Percentiles rank a stretch among this genome's conserved stretches.
phyloP scores from a whole-genome alignment of 2,329 filamentous ascomycete species.

The Fusarium continuum region DNA sequence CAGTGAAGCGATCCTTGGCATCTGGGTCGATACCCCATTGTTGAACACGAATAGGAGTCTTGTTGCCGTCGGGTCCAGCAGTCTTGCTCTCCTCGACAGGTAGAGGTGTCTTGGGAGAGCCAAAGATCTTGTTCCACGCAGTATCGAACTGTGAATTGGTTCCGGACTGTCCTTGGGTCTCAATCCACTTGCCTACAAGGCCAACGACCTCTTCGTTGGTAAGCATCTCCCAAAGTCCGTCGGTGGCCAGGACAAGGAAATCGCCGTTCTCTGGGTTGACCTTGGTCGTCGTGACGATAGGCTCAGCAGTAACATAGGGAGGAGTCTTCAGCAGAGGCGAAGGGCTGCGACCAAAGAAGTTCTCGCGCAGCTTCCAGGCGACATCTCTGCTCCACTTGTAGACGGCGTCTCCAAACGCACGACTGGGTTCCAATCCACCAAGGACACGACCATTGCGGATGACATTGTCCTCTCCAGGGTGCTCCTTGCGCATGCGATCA shows the following conservation, averaged over 20 bases:
- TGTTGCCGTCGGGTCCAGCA: constrained; percentile 72
- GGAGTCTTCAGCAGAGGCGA: constrained; percentile 85
- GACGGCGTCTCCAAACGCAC: constrained; percentile 94
- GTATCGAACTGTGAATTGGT: constrained; percentile 72
- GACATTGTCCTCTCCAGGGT: constrained; percentile 89
- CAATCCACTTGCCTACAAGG: constrained; percentile 95
- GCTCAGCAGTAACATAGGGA: constrained; percentile 96
- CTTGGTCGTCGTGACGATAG: constrained; percentile 91
- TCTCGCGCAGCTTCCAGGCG: constrained; percentile 80
- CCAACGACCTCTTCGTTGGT: constrained; percentile 98
- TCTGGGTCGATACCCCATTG: constrained; percentile 88
- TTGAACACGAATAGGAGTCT: constrained; percentile 84
- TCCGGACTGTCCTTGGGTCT: constrained; percentile 69
- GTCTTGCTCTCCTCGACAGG: constrained; percentile 76
- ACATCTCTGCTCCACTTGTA: constrained; percentile 96
- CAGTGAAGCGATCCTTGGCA: constrained; percentile 83
- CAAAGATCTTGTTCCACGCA: constrained; percentile 74
- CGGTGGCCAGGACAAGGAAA: constrained; percentile 95
- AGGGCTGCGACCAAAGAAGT: constrained; percentile 87
- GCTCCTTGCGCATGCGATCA: constrained; percentile 81
- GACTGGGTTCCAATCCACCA: constrained; percentile 88
- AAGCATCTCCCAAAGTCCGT: constrained; percentile 98
- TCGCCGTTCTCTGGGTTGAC: constrained; percentile 90
- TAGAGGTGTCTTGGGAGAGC: constrained; percentile 62
- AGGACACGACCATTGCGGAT: constrained; percentile 89